These are phyloP conservation scores for Withania somnifera DNA, from an alignment of 305 asterid species.

Conservation along the genomic window DNA sequence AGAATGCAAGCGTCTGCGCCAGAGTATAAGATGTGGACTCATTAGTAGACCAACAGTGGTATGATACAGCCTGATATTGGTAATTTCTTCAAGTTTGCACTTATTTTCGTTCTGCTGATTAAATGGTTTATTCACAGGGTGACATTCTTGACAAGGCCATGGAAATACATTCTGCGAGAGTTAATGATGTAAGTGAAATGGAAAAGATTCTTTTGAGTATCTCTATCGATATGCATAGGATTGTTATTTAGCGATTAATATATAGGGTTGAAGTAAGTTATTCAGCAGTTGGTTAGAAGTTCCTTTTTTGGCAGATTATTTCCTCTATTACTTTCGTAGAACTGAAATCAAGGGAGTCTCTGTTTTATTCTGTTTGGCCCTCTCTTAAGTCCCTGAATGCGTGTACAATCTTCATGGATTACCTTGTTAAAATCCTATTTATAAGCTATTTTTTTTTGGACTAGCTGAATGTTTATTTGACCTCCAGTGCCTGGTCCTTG, in stretches of 20 bases:
- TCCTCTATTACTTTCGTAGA: background rate
- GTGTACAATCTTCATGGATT: background rate
- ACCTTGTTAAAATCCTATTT: background rate
- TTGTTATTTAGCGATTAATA: background rate
- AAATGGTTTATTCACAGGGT: constrained; percentile 51
- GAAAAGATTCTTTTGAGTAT: background rate
- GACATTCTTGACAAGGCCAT: constrained; percentile 94
- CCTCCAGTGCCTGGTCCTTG: background rate
- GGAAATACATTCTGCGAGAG: constrained; percentile 86
- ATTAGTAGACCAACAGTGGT: constrained; percentile 92
- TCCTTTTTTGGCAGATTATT: background rate
- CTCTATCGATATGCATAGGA: background rate
- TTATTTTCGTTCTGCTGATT: constrained; percentile 9
- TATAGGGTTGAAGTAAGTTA: background rate
- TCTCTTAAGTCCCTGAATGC: background rate
- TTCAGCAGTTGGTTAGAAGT: background rate
- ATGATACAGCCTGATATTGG: constrained; percentile 7
- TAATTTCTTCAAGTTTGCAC: background rate
- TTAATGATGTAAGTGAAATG: constrained; percentile 70
- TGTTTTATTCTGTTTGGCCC: background rate
- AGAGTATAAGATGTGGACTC: constrained; percentile 94
- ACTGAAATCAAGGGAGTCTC: background rate
- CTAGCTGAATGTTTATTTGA: background rate
- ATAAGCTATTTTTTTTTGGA: background rate
- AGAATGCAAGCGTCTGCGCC: constrained; percentile 98